phyloP scores from a whole-genome alignment of 2,329 filamentous ascomycete species.

The Epichloe bromicola region DNA sequence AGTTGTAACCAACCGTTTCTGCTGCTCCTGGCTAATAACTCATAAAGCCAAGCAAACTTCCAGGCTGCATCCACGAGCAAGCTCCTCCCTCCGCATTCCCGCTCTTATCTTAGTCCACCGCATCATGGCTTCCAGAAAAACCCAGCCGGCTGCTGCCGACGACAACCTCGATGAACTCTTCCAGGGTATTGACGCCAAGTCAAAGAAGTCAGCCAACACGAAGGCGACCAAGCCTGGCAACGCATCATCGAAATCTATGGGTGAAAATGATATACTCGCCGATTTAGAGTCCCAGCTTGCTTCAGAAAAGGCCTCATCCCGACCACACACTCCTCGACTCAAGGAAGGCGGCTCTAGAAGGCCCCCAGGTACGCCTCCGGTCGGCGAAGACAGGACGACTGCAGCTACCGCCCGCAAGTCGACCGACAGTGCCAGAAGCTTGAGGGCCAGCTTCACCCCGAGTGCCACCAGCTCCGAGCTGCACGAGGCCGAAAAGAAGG shows the following conservation, averaged over 20 bases:
- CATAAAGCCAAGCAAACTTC: not conserved
- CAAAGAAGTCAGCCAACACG: slow-evolving; percentile 32
- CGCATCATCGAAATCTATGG: slow-evolving; percentile 33
- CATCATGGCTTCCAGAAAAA: slow-evolving; percentile 47
- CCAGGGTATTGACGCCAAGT: slow-evolving; percentile 41
- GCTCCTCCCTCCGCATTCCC: not conserved
- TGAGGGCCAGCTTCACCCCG: slow-evolving; percentile 59
- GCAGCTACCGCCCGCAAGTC: slow-evolving; percentile 48
- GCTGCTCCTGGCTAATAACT: no score
- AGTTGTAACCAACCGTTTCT: not conserved
- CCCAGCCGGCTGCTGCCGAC: slow-evolving; percentile 41
- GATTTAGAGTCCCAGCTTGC: slow-evolving; percentile 67
- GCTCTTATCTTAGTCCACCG: not conserved
- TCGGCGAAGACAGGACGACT: slow-evolving; percentile 50
- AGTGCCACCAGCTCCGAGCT: slow-evolving; percentile 51
- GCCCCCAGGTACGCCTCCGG: slow-evolving; percentile 36
- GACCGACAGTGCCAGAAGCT: slow-evolving; percentile 59
- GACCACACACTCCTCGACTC: slow-evolving; percentile 72
- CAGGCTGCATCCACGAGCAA: not conserved
- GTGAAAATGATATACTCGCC: slow-evolving; percentile 66
- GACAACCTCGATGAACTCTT: slow-evolving; percentile 56
- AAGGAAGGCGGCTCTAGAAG: slow-evolving; percentile 35
- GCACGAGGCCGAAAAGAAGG: slow-evolving; percentile 43
- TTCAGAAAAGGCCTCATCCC: slow-evolving; percentile 55
- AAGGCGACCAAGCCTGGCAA: slow-evolving; percentile 34